These are phyloP conservation scores for Aspergillus eucalypticola DNA, from an alignment of 2,329 filamentous ascomycete genomes.

Conservation along the genomic window DNA sequence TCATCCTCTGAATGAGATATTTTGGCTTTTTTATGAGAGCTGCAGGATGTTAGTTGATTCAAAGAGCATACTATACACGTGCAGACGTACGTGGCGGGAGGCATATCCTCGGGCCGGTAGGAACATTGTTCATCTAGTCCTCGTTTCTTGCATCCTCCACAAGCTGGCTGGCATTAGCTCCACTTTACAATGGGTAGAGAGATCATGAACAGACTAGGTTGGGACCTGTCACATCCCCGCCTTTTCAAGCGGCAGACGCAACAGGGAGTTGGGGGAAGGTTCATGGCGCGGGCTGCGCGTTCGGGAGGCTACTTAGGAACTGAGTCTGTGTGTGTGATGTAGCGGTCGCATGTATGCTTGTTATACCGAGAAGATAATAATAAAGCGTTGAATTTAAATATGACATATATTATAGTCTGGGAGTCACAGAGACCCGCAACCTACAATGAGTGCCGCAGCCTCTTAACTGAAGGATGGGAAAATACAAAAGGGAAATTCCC, in stretches of 20 bases:
- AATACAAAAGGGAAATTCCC: neutral
- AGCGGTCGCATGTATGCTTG: too few relatives aligned
- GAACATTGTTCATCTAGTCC: slow-evolving; percentile 10
- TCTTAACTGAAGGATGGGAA: too few relatives aligned
- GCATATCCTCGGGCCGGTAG: slow-evolving; percentile 16
- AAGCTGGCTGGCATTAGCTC: slow-evolving; percentile 6
- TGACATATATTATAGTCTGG: too few relatives aligned
- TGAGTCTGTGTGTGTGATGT: too few relatives aligned
- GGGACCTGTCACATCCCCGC: neutral
- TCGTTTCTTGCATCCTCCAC: slow-evolving; percentile 4
- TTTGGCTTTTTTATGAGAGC: neutral
- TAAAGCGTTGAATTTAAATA: too few relatives aligned
- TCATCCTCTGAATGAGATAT: neutral
- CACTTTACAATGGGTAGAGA: neutral
- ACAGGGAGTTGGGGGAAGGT: neutral
- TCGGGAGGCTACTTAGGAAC: neutral
- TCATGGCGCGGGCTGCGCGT: neutral
- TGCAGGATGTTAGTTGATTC: neutral
- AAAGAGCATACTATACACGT: neutral
- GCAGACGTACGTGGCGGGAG: slow-evolving; percentile 8
- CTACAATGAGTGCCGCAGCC: too few relatives aligned
- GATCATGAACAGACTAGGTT: neutral
- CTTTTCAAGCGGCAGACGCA: neutral
- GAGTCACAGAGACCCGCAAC: too few relatives aligned
- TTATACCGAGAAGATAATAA: too few relatives aligned